phyloP scores from a whole-genome alignment of 1,284 basidiomycete genomes.

The Singerocomus rubriflavus region DNA sequence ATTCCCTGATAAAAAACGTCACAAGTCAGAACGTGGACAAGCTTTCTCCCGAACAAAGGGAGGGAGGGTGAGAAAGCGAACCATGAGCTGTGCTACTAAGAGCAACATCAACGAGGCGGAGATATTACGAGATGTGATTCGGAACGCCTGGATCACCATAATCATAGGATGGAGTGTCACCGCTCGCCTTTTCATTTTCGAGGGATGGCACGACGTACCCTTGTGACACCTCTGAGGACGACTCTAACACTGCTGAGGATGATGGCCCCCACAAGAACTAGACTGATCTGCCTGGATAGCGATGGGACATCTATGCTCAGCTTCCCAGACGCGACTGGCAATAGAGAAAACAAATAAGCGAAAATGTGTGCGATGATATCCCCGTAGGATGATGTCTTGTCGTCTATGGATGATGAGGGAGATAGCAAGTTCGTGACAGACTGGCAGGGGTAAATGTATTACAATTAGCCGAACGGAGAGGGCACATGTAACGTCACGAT shows the following conservation, averaged over 20 bases:
- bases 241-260: constrained; percentile 67
- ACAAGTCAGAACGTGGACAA: no score
- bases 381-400: constrained; percentile 43
- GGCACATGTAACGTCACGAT: constrained; percentile 4
- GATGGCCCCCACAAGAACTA: constrained; percentile 67
- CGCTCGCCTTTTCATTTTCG: neutral
- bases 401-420: constrained; percentile 39
- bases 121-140: constrained; percentile 62
- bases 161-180: neutral
- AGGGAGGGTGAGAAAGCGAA: constrained; percentile 32
- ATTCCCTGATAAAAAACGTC: constrained; percentile 49
- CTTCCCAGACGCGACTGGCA: constrained; percentile 32
- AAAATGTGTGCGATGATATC: constrained; percentile 61
- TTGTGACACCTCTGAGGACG: constrained; percentile 62
- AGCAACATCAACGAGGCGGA: constrained; percentile 71
- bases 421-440: constrained; percentile 56
- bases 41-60: no score
- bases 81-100: constrained; percentile 75
- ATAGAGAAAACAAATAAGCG: constrained; percentile 47
- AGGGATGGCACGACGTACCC: constrained; percentile 40
- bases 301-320: constrained; percentile 39
- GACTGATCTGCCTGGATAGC: constrained; percentile 63
- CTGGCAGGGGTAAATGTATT: constrained; percentile 33
- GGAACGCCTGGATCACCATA: constrained; percentile 43
- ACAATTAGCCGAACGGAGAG: constrained; percentile 12